Percentiles rank a stretch among this genome's conserved stretches.
Evolutionary conservation across 768 basidiomycete genomes (phyloP).

Genomic region (Sistotremastrum suecicum): DNA sequence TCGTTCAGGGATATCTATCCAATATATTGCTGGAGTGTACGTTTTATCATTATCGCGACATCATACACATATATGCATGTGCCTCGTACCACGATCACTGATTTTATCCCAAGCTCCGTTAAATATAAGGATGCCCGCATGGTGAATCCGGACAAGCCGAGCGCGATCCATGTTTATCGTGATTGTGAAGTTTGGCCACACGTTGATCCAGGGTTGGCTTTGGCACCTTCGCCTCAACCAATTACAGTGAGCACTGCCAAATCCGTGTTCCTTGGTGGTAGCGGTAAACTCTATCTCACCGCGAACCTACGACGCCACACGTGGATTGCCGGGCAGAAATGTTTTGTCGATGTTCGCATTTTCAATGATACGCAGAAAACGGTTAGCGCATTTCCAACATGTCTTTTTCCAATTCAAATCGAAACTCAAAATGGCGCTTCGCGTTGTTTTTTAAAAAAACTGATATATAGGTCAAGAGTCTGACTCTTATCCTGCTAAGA

Average conservation of each 20-base stretch:
- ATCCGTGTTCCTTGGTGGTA: conserved; percentile 46
- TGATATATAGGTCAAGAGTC: conserved; percentile 30
- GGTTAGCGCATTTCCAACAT: conserved; percentile 7
- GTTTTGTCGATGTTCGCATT: conserved; percentile 50
- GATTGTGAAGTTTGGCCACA: conserved; percentile 69
- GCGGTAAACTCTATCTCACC: conserved; percentile 48
- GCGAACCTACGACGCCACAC: conserved; percentile 54
- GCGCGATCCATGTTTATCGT: conserved; percentile 85
- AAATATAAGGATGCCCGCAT: conserved; percentile 48
- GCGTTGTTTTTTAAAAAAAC: conserved; percentile 7
- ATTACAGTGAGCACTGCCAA: conserved; percentile 42
- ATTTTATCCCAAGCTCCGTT: conserved; percentile 34
- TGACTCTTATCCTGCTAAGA: conserved; percentile 50
- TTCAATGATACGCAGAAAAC: conserved; percentile 53
- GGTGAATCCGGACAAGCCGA: conserved; percentile 34
- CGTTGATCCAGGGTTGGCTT: conserved; percentile 42
- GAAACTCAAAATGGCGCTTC: too few species aligned
- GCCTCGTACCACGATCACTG: too few species aligned
- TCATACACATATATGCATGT: too few species aligned
- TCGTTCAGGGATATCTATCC: conserved; percentile 47
- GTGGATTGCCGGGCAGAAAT: conserved; percentile 77
- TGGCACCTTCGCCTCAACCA: conserved; percentile 46
- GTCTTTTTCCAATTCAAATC: background rate
- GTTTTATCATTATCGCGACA: conserved; percentile 14
- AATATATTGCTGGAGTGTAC: conserved; percentile 72